Base-by-base conservation (phyloP, 2,329 filamentous ascomycete genomes). In the Bipolaris victoriae region DNA sequence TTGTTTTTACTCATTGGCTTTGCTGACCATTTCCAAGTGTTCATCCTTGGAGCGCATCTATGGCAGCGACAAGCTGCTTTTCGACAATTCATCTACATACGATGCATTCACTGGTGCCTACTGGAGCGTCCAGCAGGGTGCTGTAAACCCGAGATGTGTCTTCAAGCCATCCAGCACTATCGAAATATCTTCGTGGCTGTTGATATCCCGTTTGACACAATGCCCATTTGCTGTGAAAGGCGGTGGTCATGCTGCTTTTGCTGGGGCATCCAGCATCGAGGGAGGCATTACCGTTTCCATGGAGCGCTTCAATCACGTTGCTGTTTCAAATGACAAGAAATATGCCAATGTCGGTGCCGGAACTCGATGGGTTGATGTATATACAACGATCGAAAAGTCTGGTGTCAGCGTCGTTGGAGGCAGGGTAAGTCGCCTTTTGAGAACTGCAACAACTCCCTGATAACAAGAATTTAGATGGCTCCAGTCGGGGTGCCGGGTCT, bases 251-350 rank as follows among this genome's bases (percentile, higher is more conserved):
- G 73, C 74, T 22, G 65, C 72, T 6, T 75, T 74, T 63, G 67
- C 70, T 0, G 78, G 78, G n/a, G 72, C 75, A 15, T 77, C 77
- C 20, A 79, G 76, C 49, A 79, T 80, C 37, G 67, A 75, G 1
- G 67, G 68, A 43, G 80, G 80, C 2, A 76, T 82, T 7, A 79
- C 78, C 0, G 70, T 82, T 43, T 77, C 78, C 37, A 69, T 82
- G 47, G 69, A 69, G 22, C 52, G 60, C 6, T 59, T 78, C 45
- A 72, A 75, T 15, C 36, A 62, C 2, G 65, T 77, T 16, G 37
- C 47, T 0, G 61, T 74, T 3, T 65, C 66, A 1, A 48, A 52
- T 1, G 68, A 75, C 39, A 62, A 67, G 16, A 63, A 57, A 9
- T 64, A 62, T 7, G 73, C 67, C 0, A 57, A 58, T 20, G 57